These are phyloP conservation scores for Termitomyces sp. DNA, from an alignment of 768 basidiomycete species.

Conservation along the genomic window DNA sequence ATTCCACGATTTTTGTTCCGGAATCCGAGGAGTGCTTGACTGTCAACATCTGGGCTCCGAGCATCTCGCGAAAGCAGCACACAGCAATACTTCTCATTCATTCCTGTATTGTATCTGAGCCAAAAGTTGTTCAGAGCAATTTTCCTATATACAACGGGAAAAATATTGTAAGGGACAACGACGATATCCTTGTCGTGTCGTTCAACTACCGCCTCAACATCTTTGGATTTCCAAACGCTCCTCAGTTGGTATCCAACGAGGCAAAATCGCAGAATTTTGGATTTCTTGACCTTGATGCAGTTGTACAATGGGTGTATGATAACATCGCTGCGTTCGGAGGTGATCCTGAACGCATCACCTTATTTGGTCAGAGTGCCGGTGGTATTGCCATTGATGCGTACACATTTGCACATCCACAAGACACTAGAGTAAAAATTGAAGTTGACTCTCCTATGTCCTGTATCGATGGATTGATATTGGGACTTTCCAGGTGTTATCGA, in stretches of 20 bases:
- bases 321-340: constrained; percentile 42
- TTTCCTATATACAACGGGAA: constrained; percentile 23
- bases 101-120: neutral
- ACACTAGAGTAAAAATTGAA: constrained; percentile 18
- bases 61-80: constrained; percentile 21
- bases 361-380: constrained; percentile 34
- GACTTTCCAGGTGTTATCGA: constrained; percentile 18
- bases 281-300: constrained; percentile 30
- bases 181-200: constrained; percentile 23
- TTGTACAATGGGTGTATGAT: constrained; percentile 40
- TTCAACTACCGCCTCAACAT: constrained; percentile 29
- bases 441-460: neutral
- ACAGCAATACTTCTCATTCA: constrained; percentile 29
- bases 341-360: constrained; percentile 30
- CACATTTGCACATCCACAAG: constrained; percentile 16
- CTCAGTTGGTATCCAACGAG: constrained; percentile 21
- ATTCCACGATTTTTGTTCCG: constrained; percentile 17
- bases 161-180: constrained; percentile 27
- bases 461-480: neutral
- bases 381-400: constrained; percentile 25
- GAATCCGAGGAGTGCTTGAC: constrained; percentile 32
- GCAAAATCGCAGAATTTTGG: constrained; percentile 31
- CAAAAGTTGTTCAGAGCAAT: constrained; percentile 20
- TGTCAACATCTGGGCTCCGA: constrained; percentile 36
- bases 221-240: constrained; percentile 31